A percentile compares a stretch with the other conserved stretches of the same genome.
Conservation (phyloP, 1,284 basidiomycete genomes). For the Ganoderma lingzhi region DNA sequence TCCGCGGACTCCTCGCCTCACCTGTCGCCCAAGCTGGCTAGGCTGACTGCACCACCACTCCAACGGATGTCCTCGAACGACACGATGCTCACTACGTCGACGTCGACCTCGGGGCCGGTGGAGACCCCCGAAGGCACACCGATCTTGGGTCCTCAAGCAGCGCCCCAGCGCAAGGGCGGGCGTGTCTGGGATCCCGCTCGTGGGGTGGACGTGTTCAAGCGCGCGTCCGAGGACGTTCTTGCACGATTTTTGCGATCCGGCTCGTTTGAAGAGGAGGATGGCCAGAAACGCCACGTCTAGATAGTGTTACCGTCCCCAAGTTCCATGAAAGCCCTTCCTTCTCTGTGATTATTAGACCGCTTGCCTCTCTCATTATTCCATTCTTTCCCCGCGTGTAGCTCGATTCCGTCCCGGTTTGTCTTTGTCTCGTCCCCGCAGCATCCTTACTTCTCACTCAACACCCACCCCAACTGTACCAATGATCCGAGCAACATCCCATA, state of each 20-base stretch:
- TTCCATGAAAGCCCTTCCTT: neutral
- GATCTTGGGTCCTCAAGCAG: constrained; percentile 24
- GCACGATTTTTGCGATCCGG: constrained; percentile 81
- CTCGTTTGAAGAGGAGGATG: constrained; percentile 66
- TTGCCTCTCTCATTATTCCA: constrained; percentile 33
- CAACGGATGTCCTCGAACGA: constrained; percentile 44
- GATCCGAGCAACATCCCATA: neutral
- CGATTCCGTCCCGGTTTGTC: neutral
- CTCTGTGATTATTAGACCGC: constrained; percentile 21
- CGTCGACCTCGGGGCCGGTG: constrained; percentile 57
- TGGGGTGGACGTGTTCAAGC: constrained; percentile 82
- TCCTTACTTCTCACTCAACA: neutral
- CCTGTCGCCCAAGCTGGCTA: constrained; percentile 36
- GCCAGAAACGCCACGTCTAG: constrained; percentile 30
- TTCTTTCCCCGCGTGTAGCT: constrained; percentile 5
- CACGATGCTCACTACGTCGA: constrained; percentile 46
- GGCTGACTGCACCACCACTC: constrained; percentile 36
- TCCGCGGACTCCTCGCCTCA: constrained; percentile 33
- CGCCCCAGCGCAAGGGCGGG: constrained; percentile 40
- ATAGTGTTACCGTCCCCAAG: neutral
- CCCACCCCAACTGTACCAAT: neutral
- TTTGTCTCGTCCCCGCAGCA: neutral
- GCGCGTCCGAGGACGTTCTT: constrained; percentile 83
- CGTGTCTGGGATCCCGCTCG: constrained; percentile 83
- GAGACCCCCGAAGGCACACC: constrained; percentile 38